phyloP scores from a whole-genome alignment of 2,329 filamentous ascomycete species.

The Fusarium tanahbumbuense region DNA sequence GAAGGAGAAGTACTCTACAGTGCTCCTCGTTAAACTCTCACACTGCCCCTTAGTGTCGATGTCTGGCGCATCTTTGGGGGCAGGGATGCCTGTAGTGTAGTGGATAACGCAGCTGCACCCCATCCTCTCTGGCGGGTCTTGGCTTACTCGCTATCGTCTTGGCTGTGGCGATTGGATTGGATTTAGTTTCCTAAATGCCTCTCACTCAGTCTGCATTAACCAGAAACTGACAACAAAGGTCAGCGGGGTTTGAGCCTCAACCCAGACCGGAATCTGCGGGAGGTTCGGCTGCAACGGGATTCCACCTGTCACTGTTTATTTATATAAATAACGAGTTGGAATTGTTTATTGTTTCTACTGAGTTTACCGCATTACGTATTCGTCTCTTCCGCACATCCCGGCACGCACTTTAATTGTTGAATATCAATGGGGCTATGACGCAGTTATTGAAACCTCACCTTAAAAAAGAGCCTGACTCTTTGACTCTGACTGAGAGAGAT shows the following conservation, averaged over 20 bases:
- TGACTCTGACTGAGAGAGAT: neutral
- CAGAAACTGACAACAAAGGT: slow-evolving; percentile 10
- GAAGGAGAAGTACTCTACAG: slow-evolving; percentile 27
- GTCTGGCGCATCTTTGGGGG: slow-evolving; percentile 12
- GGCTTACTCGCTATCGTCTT: slow-evolving; percentile 29
- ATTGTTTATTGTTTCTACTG: slow-evolving; percentile 7
- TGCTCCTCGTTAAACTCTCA: slow-evolving; percentile 17
- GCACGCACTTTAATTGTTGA: slow-evolving; percentile 11
- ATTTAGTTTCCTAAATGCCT: slow-evolving; percentile 29
- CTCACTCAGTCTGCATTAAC: slow-evolving; percentile 18
- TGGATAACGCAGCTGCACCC: slow-evolving; percentile 26
- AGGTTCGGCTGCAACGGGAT: slow-evolving; percentile 36
- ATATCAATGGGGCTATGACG: slow-evolving; percentile 38
- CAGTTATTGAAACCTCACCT: slow-evolving; percentile 26
- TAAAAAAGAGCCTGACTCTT: slow-evolving; percentile 1
- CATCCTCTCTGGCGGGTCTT: slow-evolving; percentile 29
- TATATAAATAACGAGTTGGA: neutral
- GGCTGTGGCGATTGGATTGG: slow-evolving; percentile 37
- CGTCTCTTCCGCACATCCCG: slow-evolving; percentile 31
- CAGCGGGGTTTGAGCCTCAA: slow-evolving; percentile 38
- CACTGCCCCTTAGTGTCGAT: slow-evolving; percentile 40
- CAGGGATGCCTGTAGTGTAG: slow-evolving; percentile 14
- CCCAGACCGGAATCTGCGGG: slow-evolving; percentile 35
- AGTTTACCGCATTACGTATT: slow-evolving; percentile 8
- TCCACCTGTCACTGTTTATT: neutral